phyloP scores from a whole-genome alignment of 176 grass and related monocot species.

The Rhynchospora breviuscula region DNA sequence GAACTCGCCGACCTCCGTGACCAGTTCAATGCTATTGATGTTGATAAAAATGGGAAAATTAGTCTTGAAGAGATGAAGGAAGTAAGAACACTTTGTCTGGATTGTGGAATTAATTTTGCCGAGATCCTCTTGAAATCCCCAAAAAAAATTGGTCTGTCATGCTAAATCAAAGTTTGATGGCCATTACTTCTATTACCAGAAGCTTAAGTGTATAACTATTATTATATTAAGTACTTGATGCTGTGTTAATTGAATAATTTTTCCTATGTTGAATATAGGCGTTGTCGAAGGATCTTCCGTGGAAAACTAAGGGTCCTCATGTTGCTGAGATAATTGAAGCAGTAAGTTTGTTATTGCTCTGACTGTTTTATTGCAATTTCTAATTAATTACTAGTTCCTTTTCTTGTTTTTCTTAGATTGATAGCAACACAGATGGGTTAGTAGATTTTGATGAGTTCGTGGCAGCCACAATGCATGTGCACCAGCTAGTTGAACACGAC shows the following conservation, averaged over 20 bases:
- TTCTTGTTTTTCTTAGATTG: slow-evolving; percentile 48
- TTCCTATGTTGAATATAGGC: slow-evolving; percentile 46
- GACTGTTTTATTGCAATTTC: slow-evolving; percentile 10
- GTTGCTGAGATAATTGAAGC: slow-evolving; percentile 85
- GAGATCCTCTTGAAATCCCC: background rate
- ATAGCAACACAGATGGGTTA: slow-evolving; percentile 90
- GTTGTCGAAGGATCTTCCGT: slow-evolving; percentile 88
- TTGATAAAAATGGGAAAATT: slow-evolving; percentile 84
- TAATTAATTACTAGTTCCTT: slow-evolving; percentile 3
- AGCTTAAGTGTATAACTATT: background rate
- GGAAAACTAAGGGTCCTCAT: slow-evolving; percentile 74
- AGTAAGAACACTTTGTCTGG: slow-evolving; percentile 32
- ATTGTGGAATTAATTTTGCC: background rate
- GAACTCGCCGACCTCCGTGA: slow-evolving; percentile 78
- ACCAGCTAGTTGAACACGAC: slow-evolving; percentile 82
- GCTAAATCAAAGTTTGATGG: background rate
- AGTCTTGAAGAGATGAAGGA: slow-evolving; percentile 90
- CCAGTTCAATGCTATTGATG: slow-evolving; percentile 91
- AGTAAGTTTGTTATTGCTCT: slow-evolving; percentile 39
- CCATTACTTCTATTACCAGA: background rate
- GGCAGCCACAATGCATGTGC: slow-evolving; percentile 84
- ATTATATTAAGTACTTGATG: background rate
- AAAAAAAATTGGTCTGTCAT: background rate
- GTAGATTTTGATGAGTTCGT: slow-evolving; percentile 96
- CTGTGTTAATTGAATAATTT: slow-evolving; percentile 10